phyloP scores from a whole-genome alignment of 306 rosid genomes.

The Vigna hirtella region DNA sequence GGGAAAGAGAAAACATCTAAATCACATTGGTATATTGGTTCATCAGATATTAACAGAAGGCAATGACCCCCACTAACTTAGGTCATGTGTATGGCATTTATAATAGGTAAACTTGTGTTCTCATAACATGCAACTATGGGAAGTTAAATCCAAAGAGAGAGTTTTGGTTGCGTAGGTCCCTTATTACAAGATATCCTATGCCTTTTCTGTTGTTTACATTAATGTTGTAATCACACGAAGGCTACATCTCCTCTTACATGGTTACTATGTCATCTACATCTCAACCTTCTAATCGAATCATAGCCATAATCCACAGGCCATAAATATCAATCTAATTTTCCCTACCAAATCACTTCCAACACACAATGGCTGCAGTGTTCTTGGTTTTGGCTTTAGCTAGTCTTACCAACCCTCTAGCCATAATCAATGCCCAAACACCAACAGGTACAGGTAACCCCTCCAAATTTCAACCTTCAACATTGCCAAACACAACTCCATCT shows the following conservation, averaged over 20 bases:
- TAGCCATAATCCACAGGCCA: conserved; percentile 23
- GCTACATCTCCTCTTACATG: conserved; percentile 48
- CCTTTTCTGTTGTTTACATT: conserved; percentile 1
- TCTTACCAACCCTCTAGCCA: conserved; percentile 39
- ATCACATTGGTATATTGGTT: conserved; percentile 47
- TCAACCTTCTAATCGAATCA: conserved; percentile 41
- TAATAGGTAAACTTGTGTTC: conserved; percentile 46
- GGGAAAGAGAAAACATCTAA: neutral
- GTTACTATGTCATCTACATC: conserved; percentile 15
- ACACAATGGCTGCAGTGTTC: conserved; percentile 45
- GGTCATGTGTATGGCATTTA: conserved; percentile 44
- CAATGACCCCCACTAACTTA: conserved; percentile 33
- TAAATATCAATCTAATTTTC: conserved; percentile 43
- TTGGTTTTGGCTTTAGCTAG: conserved; percentile 45
- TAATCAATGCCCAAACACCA: conserved; percentile 46
- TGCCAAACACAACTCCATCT: neutral
- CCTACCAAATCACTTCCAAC: conserved; percentile 28
- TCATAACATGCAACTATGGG: conserved; percentile 30
- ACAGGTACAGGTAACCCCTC: neutral
- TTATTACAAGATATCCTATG: neutral
- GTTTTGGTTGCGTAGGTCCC: neutral
- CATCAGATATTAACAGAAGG: conserved; percentile 49
- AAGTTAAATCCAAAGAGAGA: conserved; percentile 12
- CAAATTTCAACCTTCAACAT: neutral
- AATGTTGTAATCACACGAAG: conserved; percentile 52